These are phyloP conservation scores for Lactarius tabidus DNA, from an alignment of 768 basidiomycete species.

Conservation along the genomic window DNA sequence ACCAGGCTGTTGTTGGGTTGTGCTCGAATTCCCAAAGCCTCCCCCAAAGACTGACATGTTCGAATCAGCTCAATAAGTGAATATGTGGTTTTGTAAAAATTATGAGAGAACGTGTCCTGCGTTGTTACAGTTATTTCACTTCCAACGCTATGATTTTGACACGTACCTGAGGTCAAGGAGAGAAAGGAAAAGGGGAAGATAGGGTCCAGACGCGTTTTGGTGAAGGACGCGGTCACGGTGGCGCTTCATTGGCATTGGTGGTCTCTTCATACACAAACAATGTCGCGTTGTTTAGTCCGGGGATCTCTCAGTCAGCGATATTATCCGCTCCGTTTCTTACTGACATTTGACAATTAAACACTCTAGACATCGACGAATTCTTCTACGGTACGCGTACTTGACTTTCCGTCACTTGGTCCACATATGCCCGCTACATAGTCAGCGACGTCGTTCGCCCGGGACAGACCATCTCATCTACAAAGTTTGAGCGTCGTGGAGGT, in stretches of 20 bases:
- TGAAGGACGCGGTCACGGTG: no score
- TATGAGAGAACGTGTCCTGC: not conserved
- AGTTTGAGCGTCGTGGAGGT: conserved; percentile 47
- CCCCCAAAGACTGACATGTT: conserved; percentile 20
- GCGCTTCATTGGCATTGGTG: not conserved
- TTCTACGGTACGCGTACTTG: conserved; percentile 42
- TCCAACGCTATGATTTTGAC: not conserved
- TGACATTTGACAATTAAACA: not conserved
- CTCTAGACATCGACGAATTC: conserved; percentile 53
- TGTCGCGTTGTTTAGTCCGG: conserved; percentile 11
- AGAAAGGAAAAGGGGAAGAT: not conserved
- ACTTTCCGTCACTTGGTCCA: not conserved
- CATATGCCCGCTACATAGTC: conserved; percentile 35
- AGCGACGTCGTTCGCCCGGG: conserved; percentile 51
- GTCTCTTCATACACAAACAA: not conserved
- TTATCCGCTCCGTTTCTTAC: not conserved
- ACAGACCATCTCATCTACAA: conserved; percentile 53
- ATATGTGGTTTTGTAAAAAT: not conserved
- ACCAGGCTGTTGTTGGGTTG: conserved; percentile 26
- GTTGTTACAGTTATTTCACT: not conserved
- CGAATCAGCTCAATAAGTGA: conserved; percentile 2
- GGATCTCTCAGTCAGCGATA: conserved; percentile 15
- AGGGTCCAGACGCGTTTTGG: not conserved
- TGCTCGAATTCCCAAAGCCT: conserved; percentile 25
- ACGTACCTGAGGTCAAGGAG: not conserved